These are phyloP conservation scores for Aspergillus eucalypticola DNA, from an alignment of 2,329 filamentous ascomycete genomes.

Conservation along the genomic window DNA sequence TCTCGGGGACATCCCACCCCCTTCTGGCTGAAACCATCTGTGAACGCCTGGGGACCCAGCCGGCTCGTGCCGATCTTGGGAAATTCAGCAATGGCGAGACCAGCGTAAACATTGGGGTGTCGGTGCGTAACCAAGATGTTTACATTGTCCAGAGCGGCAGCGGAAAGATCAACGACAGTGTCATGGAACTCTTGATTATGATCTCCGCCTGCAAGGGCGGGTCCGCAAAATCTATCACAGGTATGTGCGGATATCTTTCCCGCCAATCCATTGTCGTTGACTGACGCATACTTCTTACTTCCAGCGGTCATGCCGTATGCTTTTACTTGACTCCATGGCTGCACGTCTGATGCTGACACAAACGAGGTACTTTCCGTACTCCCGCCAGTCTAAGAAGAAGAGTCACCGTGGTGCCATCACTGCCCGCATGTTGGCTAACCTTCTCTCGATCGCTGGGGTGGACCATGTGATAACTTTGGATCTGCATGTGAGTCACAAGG, in stretches of 20 bases:
- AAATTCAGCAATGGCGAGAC: slow-evolving; percentile 73
- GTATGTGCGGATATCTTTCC: slow-evolving; percentile 54
- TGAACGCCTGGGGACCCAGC: slow-evolving; percentile 63
- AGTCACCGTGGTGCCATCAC: slow-evolving; percentile 94
- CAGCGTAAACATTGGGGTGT: slow-evolving; percentile 65
- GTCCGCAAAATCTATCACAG: slow-evolving; percentile 93
- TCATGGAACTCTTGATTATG: slow-evolving; percentile 99
- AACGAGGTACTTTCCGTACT: slow-evolving; percentile 89
- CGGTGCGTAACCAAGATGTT: slow-evolving; percentile 95
- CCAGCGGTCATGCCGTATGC: slow-evolving; percentile 52
- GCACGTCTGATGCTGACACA: slow-evolving; percentile 39
- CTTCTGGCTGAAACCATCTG: slow-evolving; percentile 65
- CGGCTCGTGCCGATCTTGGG: slow-evolving; percentile 60
- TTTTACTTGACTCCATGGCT: slow-evolving; percentile 30
- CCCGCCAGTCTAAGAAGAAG: slow-evolving; percentile 98
- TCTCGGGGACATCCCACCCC: slow-evolving; percentile 67
- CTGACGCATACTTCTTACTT: slow-evolving; percentile 10
- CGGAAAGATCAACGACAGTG: slow-evolving; percentile 93
- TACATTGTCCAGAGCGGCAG: slow-evolving; percentile 98
- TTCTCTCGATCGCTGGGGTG: slow-evolving; percentile 88
- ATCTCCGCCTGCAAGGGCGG: slow-evolving; percentile 98
- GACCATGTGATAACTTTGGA: slow-evolving; percentile 98
- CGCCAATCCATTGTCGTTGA: background rate
- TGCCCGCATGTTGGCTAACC: slow-evolving; percentile 93
- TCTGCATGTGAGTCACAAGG: slow-evolving; percentile 65